Evolutionary conservation across 441 rosid genomes (phyloP), one percentile per base, ranked within the genome.

Genomic region (Sinapis alba): DNA sequence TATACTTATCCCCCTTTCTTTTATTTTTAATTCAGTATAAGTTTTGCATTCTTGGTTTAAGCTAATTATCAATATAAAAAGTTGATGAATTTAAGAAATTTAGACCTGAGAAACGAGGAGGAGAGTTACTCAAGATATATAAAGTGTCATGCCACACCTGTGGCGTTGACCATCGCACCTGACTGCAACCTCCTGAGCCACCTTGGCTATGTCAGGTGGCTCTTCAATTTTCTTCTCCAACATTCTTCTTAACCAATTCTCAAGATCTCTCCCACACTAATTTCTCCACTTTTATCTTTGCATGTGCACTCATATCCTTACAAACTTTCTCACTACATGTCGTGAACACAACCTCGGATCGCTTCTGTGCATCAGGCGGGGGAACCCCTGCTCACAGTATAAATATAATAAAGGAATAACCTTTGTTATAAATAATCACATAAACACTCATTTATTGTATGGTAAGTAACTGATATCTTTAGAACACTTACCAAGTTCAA

Each of bases 131-230:
- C 36, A 83, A 47, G 9, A 38, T 62, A 43, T 79, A 50, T 23
- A 74, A 58, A 30, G 85, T 78, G 7, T 45, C 61, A 1, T n/a
- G 51, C 89, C 87, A 83, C 26, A 77, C 83, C 19, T 62, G 34
- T 2, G 74, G 24, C 1, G 75, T 57, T 67, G 69, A 27, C 75
- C 79, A 3, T 36, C 57, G 28, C 80, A 82, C 13, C 21, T 72
- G 20, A 34, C 15, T 6, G 65, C 81, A n/a, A 80, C 50, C 13
- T 47, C 59, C 1, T 57, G 43, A 11, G 72, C 83, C 11, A 76
- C 24, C 34, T 65, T 16, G 3, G 10, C 30, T 32, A 73, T 72
- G n/a, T 60, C 0, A 64, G 77, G 43, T 82, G 69, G 4, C 30
- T 60, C 1, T n/a, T n/a, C 10, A 77, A 1, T 60, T 57, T 0